Evolutionary conservation across 495 filamentous ascomycete species (phyloP).

Genomic region (Cenococcum geophilum): DNA sequence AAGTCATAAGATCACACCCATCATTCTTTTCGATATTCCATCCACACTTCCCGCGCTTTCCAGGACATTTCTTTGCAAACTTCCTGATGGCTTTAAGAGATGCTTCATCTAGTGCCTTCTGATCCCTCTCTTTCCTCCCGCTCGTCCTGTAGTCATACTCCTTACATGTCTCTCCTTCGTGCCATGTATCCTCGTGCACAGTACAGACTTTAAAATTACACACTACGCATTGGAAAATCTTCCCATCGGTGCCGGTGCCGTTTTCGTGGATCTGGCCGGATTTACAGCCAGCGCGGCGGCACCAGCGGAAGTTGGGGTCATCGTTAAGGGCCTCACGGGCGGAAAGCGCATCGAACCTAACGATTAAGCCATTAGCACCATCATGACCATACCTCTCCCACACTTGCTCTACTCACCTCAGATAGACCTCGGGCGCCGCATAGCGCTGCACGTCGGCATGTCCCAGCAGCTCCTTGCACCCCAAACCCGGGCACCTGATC

Average conservation of each 20-base stretch:
- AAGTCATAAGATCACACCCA: conserved; percentile 37
- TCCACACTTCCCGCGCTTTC: conserved; percentile 16
- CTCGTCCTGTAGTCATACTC: conserved; percentile 36
- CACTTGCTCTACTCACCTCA: conserved; percentile 7
- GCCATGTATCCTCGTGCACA: conserved; percentile 37
- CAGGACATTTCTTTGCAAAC: conserved; percentile 36
- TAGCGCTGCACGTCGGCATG: conserved; percentile 22
- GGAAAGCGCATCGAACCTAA: conserved; percentile 32
- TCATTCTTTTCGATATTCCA: conserved; percentile 36
- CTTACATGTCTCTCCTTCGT: conserved; percentile 40
- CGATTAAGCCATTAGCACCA: background rate
- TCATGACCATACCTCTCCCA: background rate
- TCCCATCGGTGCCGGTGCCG: conserved; percentile 21
- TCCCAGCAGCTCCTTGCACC: conserved; percentile 12
- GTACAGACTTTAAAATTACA: conserved; percentile 42
- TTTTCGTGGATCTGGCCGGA: conserved; percentile 38
- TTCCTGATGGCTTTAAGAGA: conserved; percentile 22
- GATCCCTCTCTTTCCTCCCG: conserved; percentile 24
- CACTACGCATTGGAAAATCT: conserved; percentile 35
- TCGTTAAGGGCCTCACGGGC: conserved; percentile 27
- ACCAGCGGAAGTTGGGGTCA: conserved; percentile 41
- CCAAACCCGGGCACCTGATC: conserved; percentile 23
- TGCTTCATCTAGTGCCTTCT: conserved; percentile 27
- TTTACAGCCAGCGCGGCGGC: conserved; percentile 34
- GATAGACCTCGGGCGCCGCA: conserved; percentile 18